These are phyloP conservation scores for Pyrrhoderma noxium DNA, from an alignment of 1,284 basidiomycete species.

Conservation along the genomic window DNA sequence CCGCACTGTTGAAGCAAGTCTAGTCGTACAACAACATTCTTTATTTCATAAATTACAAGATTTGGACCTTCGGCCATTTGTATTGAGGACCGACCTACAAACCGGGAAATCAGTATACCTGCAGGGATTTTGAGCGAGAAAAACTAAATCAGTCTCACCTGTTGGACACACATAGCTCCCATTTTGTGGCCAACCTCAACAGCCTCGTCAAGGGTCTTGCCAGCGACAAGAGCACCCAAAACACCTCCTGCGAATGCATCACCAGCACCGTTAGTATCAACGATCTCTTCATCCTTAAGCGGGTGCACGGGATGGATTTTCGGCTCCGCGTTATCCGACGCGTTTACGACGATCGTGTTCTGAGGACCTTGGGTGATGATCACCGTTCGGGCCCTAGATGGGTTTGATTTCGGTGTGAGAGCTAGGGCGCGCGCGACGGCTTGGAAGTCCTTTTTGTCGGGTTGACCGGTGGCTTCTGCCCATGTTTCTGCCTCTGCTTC, in stretches of 20 bases:
- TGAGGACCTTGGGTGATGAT: slow-evolving; percentile 90
- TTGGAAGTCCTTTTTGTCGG: slow-evolving; percentile 55
- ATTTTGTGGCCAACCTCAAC: slow-evolving; percentile 87
- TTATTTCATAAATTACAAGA: slow-evolving; percentile 38
- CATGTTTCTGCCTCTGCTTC: slow-evolving; percentile 91
- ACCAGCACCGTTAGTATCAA: slow-evolving; percentile 99
- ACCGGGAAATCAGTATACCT: slow-evolving; percentile 1
- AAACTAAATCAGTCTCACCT: slow-evolving; percentile 41
- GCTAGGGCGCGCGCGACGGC: slow-evolving; percentile 73
- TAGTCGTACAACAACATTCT: background rate
- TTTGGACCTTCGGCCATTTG: slow-evolving; percentile 69
- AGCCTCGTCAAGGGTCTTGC: slow-evolving; percentile 74
- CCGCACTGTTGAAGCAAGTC: slow-evolving; percentile 16
- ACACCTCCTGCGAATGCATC: slow-evolving; percentile 99
- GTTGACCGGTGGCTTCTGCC: slow-evolving; percentile 58
- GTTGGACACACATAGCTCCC: slow-evolving; percentile 83
- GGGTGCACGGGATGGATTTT: slow-evolving; percentile 59
- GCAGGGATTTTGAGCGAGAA: background rate
- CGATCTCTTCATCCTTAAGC: slow-evolving; percentile 66
- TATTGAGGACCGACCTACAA: slow-evolving; percentile 67
- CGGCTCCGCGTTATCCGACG: slow-evolving; percentile 45
- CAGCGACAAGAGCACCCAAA: slow-evolving; percentile 78
- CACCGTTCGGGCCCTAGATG: slow-evolving; percentile 71
- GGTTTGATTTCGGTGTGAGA: slow-evolving; percentile 59
- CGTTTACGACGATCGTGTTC: slow-evolving; percentile 73